phyloP scores from a whole-genome alignment of 2,329 filamentous ascomycete genomes.

The Arthroderma uncinatum region DNA sequence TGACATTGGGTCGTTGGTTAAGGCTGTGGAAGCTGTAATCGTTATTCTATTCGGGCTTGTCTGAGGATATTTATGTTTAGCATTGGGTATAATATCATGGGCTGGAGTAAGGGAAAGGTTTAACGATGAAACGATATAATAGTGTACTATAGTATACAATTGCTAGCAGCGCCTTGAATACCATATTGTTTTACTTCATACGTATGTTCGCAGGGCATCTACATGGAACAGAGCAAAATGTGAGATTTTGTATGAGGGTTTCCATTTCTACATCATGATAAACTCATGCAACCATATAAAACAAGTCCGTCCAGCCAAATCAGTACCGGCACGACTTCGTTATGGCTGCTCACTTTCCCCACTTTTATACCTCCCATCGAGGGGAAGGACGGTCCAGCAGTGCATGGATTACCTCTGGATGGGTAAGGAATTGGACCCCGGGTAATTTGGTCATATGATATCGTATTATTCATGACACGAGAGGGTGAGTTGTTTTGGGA shows the following conservation, averaged over 20 bases:
- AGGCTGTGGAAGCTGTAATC: slow-evolving; percentile 27
- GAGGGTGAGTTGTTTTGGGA: neutral
- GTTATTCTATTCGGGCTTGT: slow-evolving; percentile 22
- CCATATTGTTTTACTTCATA: neutral
- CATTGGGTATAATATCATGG: too few species aligned
- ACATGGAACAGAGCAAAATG: neutral
- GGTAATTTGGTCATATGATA: slow-evolving; percentile 5
- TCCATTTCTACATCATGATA: neutral
- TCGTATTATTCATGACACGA: slow-evolving; percentile 8
- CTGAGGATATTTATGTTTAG: neutral
- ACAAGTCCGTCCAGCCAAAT: neutral
- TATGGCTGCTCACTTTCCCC: neutral
- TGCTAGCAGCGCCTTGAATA: too few species aligned
- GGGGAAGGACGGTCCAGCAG: neutral
- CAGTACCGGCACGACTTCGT: neutral
- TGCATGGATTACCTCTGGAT: neutral
- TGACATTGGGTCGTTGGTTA: slow-evolving; percentile 24
- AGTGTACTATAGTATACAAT: too few species aligned
- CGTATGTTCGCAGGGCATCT: neutral
- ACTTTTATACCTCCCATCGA: neutral
- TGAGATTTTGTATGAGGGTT: neutral
- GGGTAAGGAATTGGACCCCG: neutral
- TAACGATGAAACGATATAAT: neutral
- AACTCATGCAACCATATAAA: neutral
- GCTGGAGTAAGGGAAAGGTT: neutral